These are phyloP conservation scores for Aspergillus proliferans DNA, from an alignment of 2,329 filamentous ascomycete species.

Conservation along the genomic window DNA sequence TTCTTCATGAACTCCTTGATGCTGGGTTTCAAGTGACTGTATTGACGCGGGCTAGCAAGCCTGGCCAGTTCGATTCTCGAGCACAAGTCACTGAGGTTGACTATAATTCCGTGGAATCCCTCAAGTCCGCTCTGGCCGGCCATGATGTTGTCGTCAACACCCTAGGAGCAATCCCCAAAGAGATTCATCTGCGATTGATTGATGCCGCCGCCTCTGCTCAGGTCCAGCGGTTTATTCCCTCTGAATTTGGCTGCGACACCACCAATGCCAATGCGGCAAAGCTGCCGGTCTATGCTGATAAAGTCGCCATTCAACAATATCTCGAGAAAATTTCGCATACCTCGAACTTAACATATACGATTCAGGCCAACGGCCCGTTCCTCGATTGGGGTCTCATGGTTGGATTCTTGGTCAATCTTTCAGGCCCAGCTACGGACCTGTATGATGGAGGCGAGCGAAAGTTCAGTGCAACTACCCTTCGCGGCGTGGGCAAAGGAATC, in stretches of 20 bases:
- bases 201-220: conserved; percentile 5
- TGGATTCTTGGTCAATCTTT: conserved; percentile 41
- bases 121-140: conserved; percentile 18
- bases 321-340: conserved; percentile 16
- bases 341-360: conserved; percentile 25
- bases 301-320: conserved; percentile 23
- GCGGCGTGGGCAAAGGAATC: conserved; percentile 44
- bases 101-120: conserved; percentile 19
- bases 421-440: conserved; percentile 32
- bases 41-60: conserved; percentile 15
- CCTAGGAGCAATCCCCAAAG: conserved; percentile 5
- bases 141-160: conserved; percentile 24
- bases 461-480: conserved; percentile 47
- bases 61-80: conserved; percentile 1
- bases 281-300: conserved; percentile 27
- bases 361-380: conserved; percentile 27
- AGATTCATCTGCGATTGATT: conserved; percentile 4
- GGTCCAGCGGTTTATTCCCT: conserved; percentile 19
- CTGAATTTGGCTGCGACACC: conserved; percentile 31
- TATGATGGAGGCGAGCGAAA: conserved; percentile 46
- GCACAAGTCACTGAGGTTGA: conserved; percentile 19
- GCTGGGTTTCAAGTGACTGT: conserved; percentile 21
- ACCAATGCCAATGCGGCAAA: conserved; percentile 15
- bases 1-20: conserved; percentile 19
- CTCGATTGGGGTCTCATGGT: conserved; percentile 27